Percentiles rank a stretch among this genome's conserved stretches.
phyloP scores from a whole-genome alignment of 1,139 yeast genomes.

The Sugiyamaella novakii region DNA sequence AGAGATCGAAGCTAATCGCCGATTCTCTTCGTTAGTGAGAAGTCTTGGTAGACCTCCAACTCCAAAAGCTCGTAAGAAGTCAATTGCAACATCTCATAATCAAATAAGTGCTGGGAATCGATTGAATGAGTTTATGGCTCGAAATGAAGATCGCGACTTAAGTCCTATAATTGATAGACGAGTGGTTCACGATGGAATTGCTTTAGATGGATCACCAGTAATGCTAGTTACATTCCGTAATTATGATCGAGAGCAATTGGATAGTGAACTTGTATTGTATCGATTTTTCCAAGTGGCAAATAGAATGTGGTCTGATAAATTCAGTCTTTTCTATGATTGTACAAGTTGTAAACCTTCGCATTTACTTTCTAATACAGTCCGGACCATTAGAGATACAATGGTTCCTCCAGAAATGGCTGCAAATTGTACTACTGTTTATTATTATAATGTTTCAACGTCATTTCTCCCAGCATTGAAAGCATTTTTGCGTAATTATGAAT shows the following conservation, averaged over 20 bases:
- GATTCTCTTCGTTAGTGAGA: slow-evolving; percentile 32
- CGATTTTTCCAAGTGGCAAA: slow-evolving; percentile 67
- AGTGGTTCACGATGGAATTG: slow-evolving; percentile 63
- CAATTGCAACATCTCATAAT: background rate
- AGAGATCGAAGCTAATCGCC: slow-evolving; percentile 29
- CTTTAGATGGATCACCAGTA: slow-evolving; percentile 73
- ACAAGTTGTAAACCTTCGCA: slow-evolving; percentile 56
- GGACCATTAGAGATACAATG: slow-evolving; percentile 30
- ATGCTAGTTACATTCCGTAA: slow-evolving; percentile 57
- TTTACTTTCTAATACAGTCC: slow-evolving; percentile 39
- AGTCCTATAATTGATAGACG: slow-evolving; percentile 50
- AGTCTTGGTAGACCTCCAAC: slow-evolving; percentile 35
- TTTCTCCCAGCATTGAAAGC: slow-evolving; percentile 43
- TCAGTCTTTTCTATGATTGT: slow-evolving; percentile 65
- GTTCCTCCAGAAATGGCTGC: slow-evolving; percentile 53
- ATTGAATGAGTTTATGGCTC: slow-evolving; percentile 73
- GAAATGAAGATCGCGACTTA: slow-evolving; percentile 59
- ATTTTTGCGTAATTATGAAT: slow-evolving; percentile 28
- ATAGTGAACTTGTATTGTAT: slow-evolving; percentile 60
- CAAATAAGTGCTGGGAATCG: slow-evolving; percentile 35
- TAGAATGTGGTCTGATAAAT: slow-evolving; percentile 74
- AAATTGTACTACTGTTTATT: slow-evolving; percentile 60
- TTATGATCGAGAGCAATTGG: slow-evolving; percentile 49
- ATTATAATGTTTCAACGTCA: slow-evolving; percentile 60
- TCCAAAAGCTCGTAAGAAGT: slow-evolving; percentile 7